phyloP scores from a whole-genome alignment of 1,284 basidiomycete species.

The Agaricales sp. region DNA sequence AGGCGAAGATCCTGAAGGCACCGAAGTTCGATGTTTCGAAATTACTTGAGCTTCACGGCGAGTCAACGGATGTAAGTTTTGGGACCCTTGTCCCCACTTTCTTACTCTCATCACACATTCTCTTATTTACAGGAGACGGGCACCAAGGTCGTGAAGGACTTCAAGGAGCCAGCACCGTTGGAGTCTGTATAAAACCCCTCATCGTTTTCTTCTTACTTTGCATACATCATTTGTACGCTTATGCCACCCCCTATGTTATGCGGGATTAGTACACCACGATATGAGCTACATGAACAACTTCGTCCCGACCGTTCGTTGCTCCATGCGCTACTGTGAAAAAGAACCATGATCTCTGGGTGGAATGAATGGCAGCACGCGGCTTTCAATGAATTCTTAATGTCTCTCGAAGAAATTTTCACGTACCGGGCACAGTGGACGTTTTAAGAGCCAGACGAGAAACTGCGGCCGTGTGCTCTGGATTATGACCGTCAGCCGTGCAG shows the following conservation, averaged over 20 bases:
- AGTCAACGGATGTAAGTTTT: conserved; percentile 76
- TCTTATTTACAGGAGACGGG: conserved; percentile 69
- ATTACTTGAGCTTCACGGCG: conserved; percentile 92
- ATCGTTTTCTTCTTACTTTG: conserved; percentile 12
- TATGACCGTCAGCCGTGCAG: too few relatives aligned
- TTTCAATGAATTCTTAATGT: too few relatives aligned
- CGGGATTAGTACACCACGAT: conserved; percentile 12
- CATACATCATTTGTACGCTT: conserved; percentile 7
- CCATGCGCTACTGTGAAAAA: background rate
- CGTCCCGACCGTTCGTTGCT: background rate
- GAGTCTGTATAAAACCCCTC: conserved; percentile 58
- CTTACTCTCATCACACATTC: conserved; percentile 3
- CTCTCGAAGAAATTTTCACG: too few relatives aligned
- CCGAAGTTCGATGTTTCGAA: conserved; percentile 96
- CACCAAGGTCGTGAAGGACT: conserved; percentile 80
- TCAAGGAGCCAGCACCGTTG: conserved; percentile 86
- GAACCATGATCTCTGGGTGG: too few relatives aligned
- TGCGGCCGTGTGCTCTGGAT: too few relatives aligned
- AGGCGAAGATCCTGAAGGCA: conserved; percentile 96
- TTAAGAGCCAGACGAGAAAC: too few relatives aligned
- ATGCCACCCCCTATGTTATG: background rate
- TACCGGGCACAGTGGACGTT: too few relatives aligned
- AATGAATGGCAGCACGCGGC: too few relatives aligned
- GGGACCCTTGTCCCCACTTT: background rate
- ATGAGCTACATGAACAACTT: conserved; percentile 21